Conservation (phyloP, 2,329 filamentous ascomycete species). For the Ceratocystiopsis minuta region DNA sequence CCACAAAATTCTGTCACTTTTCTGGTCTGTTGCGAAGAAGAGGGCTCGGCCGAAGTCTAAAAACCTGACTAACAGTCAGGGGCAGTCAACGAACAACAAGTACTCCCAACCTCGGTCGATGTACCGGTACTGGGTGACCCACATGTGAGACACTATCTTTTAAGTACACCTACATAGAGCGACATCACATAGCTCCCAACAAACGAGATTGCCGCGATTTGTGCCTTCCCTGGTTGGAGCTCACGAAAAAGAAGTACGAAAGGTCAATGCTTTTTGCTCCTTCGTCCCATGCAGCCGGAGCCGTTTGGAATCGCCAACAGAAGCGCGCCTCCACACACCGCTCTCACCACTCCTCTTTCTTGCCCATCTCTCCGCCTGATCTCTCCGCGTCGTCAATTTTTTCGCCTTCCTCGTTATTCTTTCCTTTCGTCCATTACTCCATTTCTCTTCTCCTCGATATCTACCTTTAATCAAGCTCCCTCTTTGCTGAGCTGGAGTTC, state of each 20-base stretch:
- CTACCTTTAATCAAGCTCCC: conserved; percentile 4
- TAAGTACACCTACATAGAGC: too few species aligned
- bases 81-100: too few species aligned
- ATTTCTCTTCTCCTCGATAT: neutral
- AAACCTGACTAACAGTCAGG: too few species aligned
- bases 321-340: neutral
- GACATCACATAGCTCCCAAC: conserved; percentile 5
- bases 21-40: too few species aligned
- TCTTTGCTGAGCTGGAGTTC: conserved; percentile 12
- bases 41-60: too few species aligned
- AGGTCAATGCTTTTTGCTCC: neutral
- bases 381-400: too few species aligned
- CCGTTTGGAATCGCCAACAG: too few species aligned
- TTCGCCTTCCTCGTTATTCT: neutral
- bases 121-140: too few species aligned
- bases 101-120: too few species aligned
- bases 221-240: conserved; percentile 8
- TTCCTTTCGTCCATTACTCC: neutral
- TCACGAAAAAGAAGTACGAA: too few species aligned
- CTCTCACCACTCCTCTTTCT: neutral
- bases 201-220: conserved; percentile 8
- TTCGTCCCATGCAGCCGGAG: neutral
- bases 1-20: too few species aligned
- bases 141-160: too few species aligned
- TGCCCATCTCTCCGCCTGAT: conserved; percentile 20